A percentile compares a stretch with the other conserved stretches of the same genome.
phyloP scores from a whole-genome alignment of 108 stramenopile genomes.

The Thalassiosira profunda region DNA sequence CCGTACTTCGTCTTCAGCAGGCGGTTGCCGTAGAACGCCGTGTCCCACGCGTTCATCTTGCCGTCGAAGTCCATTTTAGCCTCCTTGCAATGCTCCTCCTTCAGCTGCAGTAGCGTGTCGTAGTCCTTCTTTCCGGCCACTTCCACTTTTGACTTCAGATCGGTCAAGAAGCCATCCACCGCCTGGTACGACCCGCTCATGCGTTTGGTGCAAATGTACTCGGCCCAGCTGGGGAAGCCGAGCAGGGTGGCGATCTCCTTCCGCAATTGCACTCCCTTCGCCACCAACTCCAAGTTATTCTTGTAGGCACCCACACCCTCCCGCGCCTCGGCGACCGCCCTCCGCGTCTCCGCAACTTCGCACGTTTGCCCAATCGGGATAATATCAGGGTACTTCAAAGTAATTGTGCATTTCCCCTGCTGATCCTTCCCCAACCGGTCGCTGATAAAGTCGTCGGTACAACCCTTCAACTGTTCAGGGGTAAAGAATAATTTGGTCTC shows the following conservation, averaged over 20 bases:
- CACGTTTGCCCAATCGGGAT: slow-evolving; percentile 50
- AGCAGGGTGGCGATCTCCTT: slow-evolving; percentile 45
- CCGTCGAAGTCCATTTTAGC: slow-evolving; percentile 30
- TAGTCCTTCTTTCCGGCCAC: slow-evolving; percentile 22
- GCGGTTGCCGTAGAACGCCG: slow-evolving; percentile 33
- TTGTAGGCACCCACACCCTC: slow-evolving; percentile 46
- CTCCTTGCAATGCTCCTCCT: slow-evolving; percentile 36
- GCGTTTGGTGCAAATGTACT: slow-evolving; percentile 42
- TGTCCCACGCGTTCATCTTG: slow-evolving; percentile 52
- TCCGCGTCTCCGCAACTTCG: slow-evolving; percentile 45
- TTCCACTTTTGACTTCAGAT: slow-evolving; percentile 28
- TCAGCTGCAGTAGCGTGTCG: slow-evolving; percentile 25
- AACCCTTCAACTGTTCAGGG: slow-evolving; percentile 40
- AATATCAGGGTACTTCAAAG: slow-evolving; percentile 57
- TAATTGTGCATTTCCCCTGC: slow-evolving; percentile 42
- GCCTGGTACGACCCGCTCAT: slow-evolving; percentile 50
- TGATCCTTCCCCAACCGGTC: slow-evolving; percentile 42
- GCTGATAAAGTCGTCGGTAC: slow-evolving; percentile 34
- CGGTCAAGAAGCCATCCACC: slow-evolving; percentile 44
- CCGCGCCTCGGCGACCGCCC: slow-evolving; percentile 19
- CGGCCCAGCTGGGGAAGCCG: slow-evolving; percentile 47
- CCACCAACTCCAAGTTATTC: slow-evolving; percentile 51
- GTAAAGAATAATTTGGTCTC: slow-evolving; percentile 47
- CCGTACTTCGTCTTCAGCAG: slow-evolving; percentile 43
- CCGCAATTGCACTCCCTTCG: slow-evolving; percentile 33